These are phyloP conservation scores for Asterophora lycoperdoides DNA, from an alignment of 768 basidiomycete species.

Conservation along the genomic window DNA sequence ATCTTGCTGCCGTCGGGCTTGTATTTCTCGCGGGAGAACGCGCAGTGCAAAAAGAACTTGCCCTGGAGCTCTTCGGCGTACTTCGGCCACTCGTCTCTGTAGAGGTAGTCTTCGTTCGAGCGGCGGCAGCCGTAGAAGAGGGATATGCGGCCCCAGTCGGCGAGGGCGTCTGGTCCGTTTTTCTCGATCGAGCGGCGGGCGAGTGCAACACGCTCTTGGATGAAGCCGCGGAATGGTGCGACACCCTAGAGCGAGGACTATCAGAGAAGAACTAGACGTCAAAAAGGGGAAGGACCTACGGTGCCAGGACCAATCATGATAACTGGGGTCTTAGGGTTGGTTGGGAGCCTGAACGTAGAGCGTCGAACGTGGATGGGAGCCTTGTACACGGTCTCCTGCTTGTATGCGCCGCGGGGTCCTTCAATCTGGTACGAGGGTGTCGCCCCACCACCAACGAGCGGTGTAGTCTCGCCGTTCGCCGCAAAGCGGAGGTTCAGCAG, in stretches of 20 bases:
- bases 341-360: slow-evolving; percentile 95
- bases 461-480: slow-evolving; percentile 51
- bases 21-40: slow-evolving; percentile 90
- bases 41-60: slow-evolving; percentile 84
- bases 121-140: slow-evolving; percentile 97
- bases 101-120: slow-evolving; percentile 86
- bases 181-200: slow-evolving; percentile 93
- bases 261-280: slow-evolving; percentile 6
- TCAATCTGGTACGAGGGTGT: slow-evolving; percentile 80
- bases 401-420: slow-evolving; percentile 87
- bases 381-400: slow-evolving; percentile 65
- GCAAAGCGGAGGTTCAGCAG: slow-evolving; percentile 88
- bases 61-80: slow-evolving; percentile 84
- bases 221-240: slow-evolving; percentile 98
- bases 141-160: slow-evolving; percentile 92
- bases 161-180: slow-evolving; percentile 89
- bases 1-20: slow-evolving; percentile 92
- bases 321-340: slow-evolving; percentile 96
- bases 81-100: slow-evolving; percentile 91
- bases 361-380: slow-evolving; percentile 92
- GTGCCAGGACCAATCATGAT: slow-evolving; percentile 99
- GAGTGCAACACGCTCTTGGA: slow-evolving; percentile 96
- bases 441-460: slow-evolving; percentile 33
- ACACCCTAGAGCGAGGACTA: slow-evolving; percentile 63
- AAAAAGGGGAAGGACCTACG: slow-evolving; percentile 47